These are phyloP conservation scores for Zygosaccharomyces lentus DNA, from an alignment of 805 yeast species.

Conservation along the genomic window DNA sequence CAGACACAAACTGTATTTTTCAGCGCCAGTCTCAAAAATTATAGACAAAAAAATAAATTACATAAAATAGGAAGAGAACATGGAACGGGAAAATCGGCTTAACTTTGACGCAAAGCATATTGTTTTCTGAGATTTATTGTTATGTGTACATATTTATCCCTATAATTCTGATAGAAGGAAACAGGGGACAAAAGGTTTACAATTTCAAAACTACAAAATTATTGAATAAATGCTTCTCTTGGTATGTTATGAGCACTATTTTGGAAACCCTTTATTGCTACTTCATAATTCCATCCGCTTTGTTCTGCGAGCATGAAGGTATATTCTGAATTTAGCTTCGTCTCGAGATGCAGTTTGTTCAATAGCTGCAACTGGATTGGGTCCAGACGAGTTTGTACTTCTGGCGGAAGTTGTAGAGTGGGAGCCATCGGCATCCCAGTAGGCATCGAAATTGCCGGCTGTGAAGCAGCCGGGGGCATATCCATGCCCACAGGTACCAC, in stretches of 20 bases:
- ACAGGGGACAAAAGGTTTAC: background rate
- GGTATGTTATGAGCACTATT: constrained; percentile 60
- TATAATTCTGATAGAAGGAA: background rate
- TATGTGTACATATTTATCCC: background rate
- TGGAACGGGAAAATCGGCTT: background rate
- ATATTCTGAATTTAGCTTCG: constrained; percentile 73
- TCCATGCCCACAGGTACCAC: constrained; percentile 5
- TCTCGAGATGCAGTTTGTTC: constrained; percentile 60
- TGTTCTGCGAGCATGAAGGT: constrained; percentile 82
- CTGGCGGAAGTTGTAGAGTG: constrained; percentile 49
- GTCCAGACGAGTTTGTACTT: constrained; percentile 45
- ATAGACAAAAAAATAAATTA: no score
- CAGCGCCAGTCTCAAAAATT: background rate
- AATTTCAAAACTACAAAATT: constrained; percentile 1
- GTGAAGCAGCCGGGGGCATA: constrained; percentile 14
- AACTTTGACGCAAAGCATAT: background rate
- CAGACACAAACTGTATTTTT: background rate
- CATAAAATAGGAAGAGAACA: background rate
- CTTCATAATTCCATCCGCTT: constrained; percentile 75
- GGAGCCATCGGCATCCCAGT: constrained; percentile 19
- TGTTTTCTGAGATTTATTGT: no score
- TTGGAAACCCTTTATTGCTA: constrained; percentile 66
- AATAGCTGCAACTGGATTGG: constrained; percentile 60
- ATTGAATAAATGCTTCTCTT: constrained; percentile 47
- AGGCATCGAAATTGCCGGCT: constrained; percentile 9